These are phyloP conservation scores for Tinospora cordifolia DNA, from an alignment of 164 flowering plant genomes.

Conservation along the genomic window DNA sequence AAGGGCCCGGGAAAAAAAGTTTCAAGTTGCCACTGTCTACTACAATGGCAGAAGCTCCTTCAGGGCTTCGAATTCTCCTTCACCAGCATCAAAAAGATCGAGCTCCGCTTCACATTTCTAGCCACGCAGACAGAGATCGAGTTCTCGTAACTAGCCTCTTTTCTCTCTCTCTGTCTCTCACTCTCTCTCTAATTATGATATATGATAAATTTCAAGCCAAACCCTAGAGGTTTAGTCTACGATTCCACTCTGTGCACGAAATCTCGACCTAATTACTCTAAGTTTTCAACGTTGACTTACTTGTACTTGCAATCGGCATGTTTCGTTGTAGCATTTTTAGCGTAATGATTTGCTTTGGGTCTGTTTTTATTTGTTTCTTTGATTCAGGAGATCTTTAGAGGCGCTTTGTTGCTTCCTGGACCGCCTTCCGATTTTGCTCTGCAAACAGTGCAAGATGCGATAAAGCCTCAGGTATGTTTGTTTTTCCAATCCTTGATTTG, in stretches of 20 bases:
- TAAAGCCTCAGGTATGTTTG: slow-evolving; percentile 79
- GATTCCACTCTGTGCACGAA: neutral
- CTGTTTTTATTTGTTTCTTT: neutral
- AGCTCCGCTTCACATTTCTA: slow-evolving; percentile 26
- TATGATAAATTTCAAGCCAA: neutral
- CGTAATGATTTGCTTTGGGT: neutral
- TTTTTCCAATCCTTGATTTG: neutral
- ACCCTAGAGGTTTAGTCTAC: neutral
- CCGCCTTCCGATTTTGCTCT: slow-evolving; percentile 72
- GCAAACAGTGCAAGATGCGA: slow-evolving; percentile 78
- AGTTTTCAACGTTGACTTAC: neutral
- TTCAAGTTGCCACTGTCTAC: neutral
- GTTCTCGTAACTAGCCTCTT: slow-evolving; percentile 21
- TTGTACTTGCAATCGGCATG: neutral
- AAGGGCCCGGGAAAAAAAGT: too few relatives aligned
- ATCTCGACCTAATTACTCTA: neutral
- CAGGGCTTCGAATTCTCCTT: slow-evolving; percentile 30
- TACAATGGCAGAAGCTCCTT: slow-evolving; percentile 25
- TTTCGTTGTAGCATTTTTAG: neutral
- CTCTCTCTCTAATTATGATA: neutral
- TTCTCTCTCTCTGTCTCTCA: neutral
- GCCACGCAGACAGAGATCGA: slow-evolving; percentile 35
- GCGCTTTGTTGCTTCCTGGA: slow-evolving; percentile 49
- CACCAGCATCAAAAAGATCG: slow-evolving; percentile 32
- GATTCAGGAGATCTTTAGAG: slow-evolving; percentile 62